Base-by-base conservation (phyloP, 352 stramenopile genomes). In the Salisapilia sapeloensis region DNA sequence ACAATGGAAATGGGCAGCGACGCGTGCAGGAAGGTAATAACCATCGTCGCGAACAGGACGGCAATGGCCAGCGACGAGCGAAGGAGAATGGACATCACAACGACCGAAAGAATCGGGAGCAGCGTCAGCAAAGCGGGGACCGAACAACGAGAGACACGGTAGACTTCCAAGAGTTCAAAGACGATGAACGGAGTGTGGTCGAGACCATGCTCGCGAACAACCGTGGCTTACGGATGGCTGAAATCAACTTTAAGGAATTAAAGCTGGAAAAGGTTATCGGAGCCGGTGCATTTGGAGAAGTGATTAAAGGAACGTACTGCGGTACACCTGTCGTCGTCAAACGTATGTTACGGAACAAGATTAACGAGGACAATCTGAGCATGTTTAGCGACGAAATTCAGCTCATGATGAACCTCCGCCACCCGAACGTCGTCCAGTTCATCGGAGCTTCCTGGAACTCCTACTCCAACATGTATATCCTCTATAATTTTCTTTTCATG, bases 381-480 rank as follows among this genome's bases (percentile, higher is more conserved):
- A 91, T 89, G 72, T 91, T 91, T 35, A 67, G 71, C 29, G 72
- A 91, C 33, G 76, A 91, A 35, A 86, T 91, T 44, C 70, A 89
- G 59, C 63, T 91, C 44, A 91, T 89, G 76, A 86, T 89, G 72
- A 87, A 87, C 37, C 44, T 91, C 18, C 76, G 76, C 20, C 76
- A 91, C 38, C 76, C 76, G 3, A 87, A 89, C 49, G 89, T 91
- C 20, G 76, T 91, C 18, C 76, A 91, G 59, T 91, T 91, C 37
- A 91, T 91, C 26, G 76, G 76, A 29, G 76, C 76, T 26, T 89
- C 72, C 62, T 91, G 76, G 76, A 89, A 91, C 64, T 89, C 72
- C 44, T 89, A 89, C 58, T 91, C 76, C 18, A 91, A 91, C 44
- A 89, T 91, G 76, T 91, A 63, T 37, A 69, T 69, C 12, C 4